A percentile compares a stretch with the other conserved stretches of the same genome.
These are phyloP conservation scores for Phoma sp. DNA, from an alignment of 2,329 filamentous ascomycete species.

Conservation along the genomic window DNA sequence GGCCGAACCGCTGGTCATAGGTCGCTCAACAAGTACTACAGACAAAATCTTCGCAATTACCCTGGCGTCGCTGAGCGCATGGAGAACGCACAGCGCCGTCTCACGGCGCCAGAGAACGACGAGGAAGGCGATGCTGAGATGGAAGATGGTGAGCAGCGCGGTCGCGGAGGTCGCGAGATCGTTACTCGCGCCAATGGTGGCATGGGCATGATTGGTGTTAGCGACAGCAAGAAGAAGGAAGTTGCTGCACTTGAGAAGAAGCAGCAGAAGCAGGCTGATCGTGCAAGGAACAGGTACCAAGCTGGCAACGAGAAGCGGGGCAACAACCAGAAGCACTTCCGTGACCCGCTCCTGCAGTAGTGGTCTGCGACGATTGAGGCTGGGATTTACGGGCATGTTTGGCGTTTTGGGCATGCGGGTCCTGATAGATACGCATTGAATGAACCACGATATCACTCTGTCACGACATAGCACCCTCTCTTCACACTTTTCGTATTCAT, in stretches of 20 bases:
- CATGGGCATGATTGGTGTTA: slow-evolving; percentile 76
- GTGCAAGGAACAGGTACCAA: slow-evolving; percentile 64
- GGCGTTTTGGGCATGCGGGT: slow-evolving; percentile 11
- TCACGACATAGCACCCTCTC: not conserved
- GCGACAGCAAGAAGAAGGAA: slow-evolving; percentile 74
- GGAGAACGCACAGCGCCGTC: slow-evolving; percentile 69
- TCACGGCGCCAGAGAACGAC: slow-evolving; percentile 59
- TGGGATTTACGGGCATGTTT: slow-evolving; percentile 7
- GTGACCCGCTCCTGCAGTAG: slow-evolving; percentile 62
- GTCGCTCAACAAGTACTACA: slow-evolving; percentile 84
- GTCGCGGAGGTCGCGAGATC: slow-evolving; percentile 48
- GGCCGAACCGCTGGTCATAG: slow-evolving; percentile 90
- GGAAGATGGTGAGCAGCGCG: slow-evolving; percentile 27
- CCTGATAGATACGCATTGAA: slow-evolving; percentile 11
- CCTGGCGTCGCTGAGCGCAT: slow-evolving; percentile 78
- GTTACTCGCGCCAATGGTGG: slow-evolving; percentile 74
- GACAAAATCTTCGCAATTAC: slow-evolving; percentile 88
- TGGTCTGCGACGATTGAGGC: not conserved
- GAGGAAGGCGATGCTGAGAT: slow-evolving; percentile 38
- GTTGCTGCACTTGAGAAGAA: slow-evolving; percentile 71
- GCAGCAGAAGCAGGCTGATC: slow-evolving; percentile 68
- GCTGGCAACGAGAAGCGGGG: slow-evolving; percentile 73
- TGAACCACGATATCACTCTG: slow-evolving; percentile 2
- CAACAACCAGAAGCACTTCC: slow-evolving; percentile 80
- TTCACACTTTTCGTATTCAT: not conserved